phyloP scores from a whole-genome alignment of 1,284 basidiomycete genomes.

The Abortiporus biennis region DNA sequence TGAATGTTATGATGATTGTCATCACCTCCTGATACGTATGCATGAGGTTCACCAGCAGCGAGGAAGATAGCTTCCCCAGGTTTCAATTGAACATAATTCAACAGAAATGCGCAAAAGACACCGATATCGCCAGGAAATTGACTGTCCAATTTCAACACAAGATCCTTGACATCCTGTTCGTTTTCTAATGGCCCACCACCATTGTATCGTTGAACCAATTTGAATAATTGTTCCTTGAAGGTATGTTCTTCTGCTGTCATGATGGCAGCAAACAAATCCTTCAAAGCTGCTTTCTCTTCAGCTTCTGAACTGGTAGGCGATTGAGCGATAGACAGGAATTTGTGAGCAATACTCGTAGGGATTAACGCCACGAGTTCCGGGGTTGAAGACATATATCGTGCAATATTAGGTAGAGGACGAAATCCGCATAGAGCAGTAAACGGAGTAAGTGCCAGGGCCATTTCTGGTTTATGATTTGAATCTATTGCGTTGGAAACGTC shows the following conservation, averaged over 20 bases:
- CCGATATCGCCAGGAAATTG: conserved; percentile 96
- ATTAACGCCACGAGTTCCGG: conserved; percentile 79
- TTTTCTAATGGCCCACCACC: conserved; percentile 30
- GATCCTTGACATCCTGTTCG: conserved; percentile 48
- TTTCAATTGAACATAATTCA: conserved; percentile 81
- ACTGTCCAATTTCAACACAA: conserved; percentile 67
- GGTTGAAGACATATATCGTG: conserved; percentile 58
- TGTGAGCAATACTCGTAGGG: conserved; percentile 42
- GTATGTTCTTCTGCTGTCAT: conserved; percentile 65
- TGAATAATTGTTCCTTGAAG: conserved; percentile 50
- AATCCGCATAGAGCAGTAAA: conserved; percentile 94
- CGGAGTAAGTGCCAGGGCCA: conserved; percentile 92
- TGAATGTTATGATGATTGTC: conserved; percentile 1
- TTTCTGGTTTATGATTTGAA: conserved; percentile 95
- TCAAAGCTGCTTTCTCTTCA: conserved; percentile 57
- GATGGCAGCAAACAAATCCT: conserved; percentile 73
- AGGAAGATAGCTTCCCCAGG: conserved; percentile 93
- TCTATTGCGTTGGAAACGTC: conserved; percentile 41
- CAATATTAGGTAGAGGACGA: conserved; percentile 71
- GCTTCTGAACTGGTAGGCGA: conserved; percentile 36
- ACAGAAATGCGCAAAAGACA: conserved; percentile 85
- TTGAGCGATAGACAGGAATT: conserved; percentile 41
- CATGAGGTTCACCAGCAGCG: conserved; percentile 94
- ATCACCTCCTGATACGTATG: conserved; percentile 88
- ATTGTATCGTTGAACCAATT: conserved; percentile 63